These are phyloP conservation scores for Teratosphaeria gauchensis DNA, from an alignment of 2,329 filamentous ascomycete species.

Conservation along the genomic window DNA sequence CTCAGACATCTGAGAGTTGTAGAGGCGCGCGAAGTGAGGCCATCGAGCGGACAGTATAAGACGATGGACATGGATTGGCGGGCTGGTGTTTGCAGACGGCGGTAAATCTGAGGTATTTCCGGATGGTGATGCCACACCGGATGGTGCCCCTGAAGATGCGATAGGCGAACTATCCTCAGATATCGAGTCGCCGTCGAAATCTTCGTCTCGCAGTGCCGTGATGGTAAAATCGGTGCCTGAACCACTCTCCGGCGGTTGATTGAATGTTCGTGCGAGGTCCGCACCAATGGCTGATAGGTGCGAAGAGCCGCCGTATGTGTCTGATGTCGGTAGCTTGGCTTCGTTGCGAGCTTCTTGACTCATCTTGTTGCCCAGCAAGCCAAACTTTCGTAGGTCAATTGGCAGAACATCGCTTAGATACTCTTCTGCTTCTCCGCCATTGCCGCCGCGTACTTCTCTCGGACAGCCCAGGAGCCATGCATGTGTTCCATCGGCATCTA, in stretches of 20 bases:
- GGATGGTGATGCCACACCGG: conserved; percentile 28
- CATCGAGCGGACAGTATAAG: conserved; percentile 90
- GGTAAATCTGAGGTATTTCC: conserved; percentile 45
- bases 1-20: conserved; percentile 90
- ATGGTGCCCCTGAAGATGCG: conserved; percentile 6
- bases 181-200: conserved; percentile 46
- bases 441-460: conserved; percentile 61
- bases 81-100: conserved; percentile 47
- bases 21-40: conserved; percentile 91
- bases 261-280: conserved; percentile 79
- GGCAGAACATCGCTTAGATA: conserved; percentile 91
- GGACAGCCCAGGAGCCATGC: conserved; percentile 94
- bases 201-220: conserved; percentile 71
- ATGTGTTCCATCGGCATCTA: conserved; percentile 90
- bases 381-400: conserved; percentile 84
- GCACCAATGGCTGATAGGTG: conserved; percentile 60
- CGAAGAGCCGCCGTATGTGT: conserved; percentile 39
- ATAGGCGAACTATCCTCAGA: conserved; percentile 45
- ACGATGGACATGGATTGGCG: conserved; percentile 86
- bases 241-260: conserved; percentile 71
- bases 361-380: conserved; percentile 70
- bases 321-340: conserved; percentile 41
- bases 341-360: conserved; percentile 27
- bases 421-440: conserved; percentile 68
- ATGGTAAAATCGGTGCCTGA: conserved; percentile 86